A percentile compares a stretch with the other conserved stretches of the same genome.
Evolutionary conservation across 805 yeast genomes (phyloP).

Genomic region (Metschnikowia lachancei): DNA sequence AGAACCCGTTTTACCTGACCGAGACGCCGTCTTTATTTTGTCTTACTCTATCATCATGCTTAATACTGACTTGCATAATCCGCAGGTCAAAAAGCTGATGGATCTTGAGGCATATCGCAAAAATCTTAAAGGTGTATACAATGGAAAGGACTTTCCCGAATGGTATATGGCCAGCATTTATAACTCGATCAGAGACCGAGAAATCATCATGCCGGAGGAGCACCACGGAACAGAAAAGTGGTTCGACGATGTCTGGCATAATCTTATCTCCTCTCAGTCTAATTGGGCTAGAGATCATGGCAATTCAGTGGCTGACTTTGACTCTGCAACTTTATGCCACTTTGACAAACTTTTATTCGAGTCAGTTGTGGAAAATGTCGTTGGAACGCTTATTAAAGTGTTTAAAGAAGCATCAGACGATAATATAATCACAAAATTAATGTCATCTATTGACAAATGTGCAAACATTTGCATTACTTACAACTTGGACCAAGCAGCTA

Average conservation of each 20-base stretch:
- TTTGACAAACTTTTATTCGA: slow-evolving; percentile 75
- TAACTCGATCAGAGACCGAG: slow-evolving; percentile 74
- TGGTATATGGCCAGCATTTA: slow-evolving; percentile 85
- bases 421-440: slow-evolving; percentile 79
- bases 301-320: slow-evolving; percentile 16
- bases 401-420: slow-evolving; percentile 90
- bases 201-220: slow-evolving; percentile 97
- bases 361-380: slow-evolving; percentile 58
- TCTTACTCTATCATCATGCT: slow-evolving; percentile 91
- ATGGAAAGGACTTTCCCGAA: slow-evolving; percentile 71
- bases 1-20: slow-evolving; percentile 59
- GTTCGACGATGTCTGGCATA: slow-evolving; percentile 86
- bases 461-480: slow-evolving; percentile 72
- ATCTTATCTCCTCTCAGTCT: slow-evolving; percentile 52
- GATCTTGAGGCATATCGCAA: slow-evolving; percentile 74
- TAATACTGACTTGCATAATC: slow-evolving; percentile 91
- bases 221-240: slow-evolving; percentile 90
- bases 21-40: slow-evolving; percentile 84
- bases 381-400: slow-evolving; percentile 69
- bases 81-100: slow-evolving; percentile 91
- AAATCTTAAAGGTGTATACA: slow-evolving; percentile 78
- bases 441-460: slow-evolving; percentile 83
- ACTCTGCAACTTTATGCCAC: slow-evolving; percentile 38
- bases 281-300: slow-evolving; percentile 19
- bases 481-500: slow-evolving; percentile 54